phyloP scores from a whole-genome alignment of 2,329 filamentous ascomycete species.

The Aspergillus sp. region DNA sequence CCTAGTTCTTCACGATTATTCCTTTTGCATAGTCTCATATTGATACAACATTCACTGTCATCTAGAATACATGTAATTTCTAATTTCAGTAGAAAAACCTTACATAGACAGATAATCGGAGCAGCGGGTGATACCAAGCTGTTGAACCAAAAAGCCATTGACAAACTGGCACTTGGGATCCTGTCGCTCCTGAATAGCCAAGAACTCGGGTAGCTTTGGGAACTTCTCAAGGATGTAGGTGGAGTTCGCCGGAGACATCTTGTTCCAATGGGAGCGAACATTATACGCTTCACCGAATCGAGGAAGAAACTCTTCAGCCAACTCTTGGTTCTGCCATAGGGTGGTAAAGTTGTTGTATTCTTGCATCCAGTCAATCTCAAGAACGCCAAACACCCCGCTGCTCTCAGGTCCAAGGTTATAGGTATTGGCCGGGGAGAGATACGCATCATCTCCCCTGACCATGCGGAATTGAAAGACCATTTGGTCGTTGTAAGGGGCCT shows the following conservation, averaged over 20 bases:
- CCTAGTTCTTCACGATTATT: too few relatives aligned
- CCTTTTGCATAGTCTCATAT: too few relatives aligned
- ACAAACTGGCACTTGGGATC: slow-evolving; percentile 15
- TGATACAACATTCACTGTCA: too few relatives aligned
- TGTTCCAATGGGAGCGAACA: slow-evolving; percentile 14
- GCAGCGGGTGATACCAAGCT: slow-evolving; percentile 12
- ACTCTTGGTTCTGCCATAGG: slow-evolving; percentile 9
- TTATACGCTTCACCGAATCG: slow-evolving; percentile 11
- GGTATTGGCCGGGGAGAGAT: slow-evolving; percentile 14
- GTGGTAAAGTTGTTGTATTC: slow-evolving; percentile 12
- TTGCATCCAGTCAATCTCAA: slow-evolving; percentile 14
- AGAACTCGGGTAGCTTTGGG: slow-evolving; percentile 11
- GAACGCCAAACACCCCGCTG: slow-evolving; percentile 12
- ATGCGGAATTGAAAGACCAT: slow-evolving; percentile 11
- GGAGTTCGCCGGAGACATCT: slow-evolving; percentile 10
- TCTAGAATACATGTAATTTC: too few relatives aligned
- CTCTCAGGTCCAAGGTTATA: slow-evolving; percentile 10
- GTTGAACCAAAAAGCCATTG: slow-evolving; percentile 11
- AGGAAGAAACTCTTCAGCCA: slow-evolving; percentile 9
- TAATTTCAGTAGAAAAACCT: too few relatives aligned
- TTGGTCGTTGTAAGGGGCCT: slow-evolving; percentile 9
- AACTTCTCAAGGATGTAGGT: slow-evolving; percentile 7
- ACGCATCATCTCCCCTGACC: slow-evolving; percentile 14
- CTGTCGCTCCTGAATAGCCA: slow-evolving; percentile 11
- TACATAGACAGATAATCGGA: slow-evolving; percentile 4